Evolutionary conservation across 192 early-diverging fungal genomes (phyloP), one percentile per base, ranked within the genome.

Genomic region (Coemansia sp.): DNA sequence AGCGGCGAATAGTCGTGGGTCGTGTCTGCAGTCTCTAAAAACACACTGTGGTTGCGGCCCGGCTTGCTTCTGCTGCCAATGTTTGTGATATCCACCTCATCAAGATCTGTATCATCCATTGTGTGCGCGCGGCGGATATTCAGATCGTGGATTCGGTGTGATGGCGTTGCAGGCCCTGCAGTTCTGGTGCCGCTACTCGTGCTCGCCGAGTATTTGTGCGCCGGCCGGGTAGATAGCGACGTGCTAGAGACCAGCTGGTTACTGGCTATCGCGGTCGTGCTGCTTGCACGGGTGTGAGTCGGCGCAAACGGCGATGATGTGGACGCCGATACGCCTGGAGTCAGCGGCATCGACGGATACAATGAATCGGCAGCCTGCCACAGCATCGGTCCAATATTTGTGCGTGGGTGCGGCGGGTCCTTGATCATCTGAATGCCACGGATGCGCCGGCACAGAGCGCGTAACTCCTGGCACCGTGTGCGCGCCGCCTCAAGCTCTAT

Each of bases 381-480:
- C 23, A 75, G 58, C 46, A 75, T 55, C 5, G 72, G 65, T 0
- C 72, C 72, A 29, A 75, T 75, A n/a, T 60, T 69, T 5, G 72
- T 75, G 8, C 72, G 49, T 19, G 72, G 32, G 28, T 64, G 72
- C 0, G 72, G 72, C 17, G 72, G 72, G 11, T 75, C 72, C 21
- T 57, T 64, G 22, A 68, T 44, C 58, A 75, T 47, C 65, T 75
- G 72, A 23, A 50, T 47, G 27, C 52, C 60, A 17, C 62, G 62
- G 25, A 75, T 69, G 22, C 72, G 61, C 5, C 66, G 55, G 12
- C 66, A 53, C 4, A 67, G 22, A 15, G 61, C 53, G 34, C 39
- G 62, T 12, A 75, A 41, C 50, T 75, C 72, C 27, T 69, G 48
- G 30, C 61, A 43, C 21, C 72, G 53, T 4, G 66, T 58, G 5